Evolutionary conservation across 495 filamentous ascomycete genomes (phyloP).

Genomic region (Daldinia grandis): DNA sequence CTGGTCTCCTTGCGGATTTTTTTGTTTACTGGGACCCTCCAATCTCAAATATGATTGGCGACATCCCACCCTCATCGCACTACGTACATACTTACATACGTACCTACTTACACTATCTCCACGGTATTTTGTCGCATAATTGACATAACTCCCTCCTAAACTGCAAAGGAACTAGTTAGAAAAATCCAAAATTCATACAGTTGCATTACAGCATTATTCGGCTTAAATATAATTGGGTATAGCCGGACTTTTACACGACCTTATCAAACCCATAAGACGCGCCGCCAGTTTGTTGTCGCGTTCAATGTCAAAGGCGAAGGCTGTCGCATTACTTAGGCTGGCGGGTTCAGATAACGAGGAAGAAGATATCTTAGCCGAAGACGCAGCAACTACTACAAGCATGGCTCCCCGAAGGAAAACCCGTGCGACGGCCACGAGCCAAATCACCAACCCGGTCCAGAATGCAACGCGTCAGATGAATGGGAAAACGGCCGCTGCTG

Average conservation of each 20-base stretch:
- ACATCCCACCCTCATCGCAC: conserved; percentile 25
- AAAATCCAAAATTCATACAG: conserved; percentile 10
- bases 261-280: conserved; percentile 11
- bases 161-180: not conserved
- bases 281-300: conserved; percentile 7
- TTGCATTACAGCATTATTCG: conserved; percentile 16
- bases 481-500: conserved; percentile 41
- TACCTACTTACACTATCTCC: conserved; percentile 17
- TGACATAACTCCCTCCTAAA: not conserved
- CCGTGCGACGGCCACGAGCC: conserved; percentile 47
- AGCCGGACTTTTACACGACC: not conserved
- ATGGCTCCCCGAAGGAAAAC: conserved; percentile 59
- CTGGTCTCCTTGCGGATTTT: not conserved
- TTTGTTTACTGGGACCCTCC: conserved; percentile 32
- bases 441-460: conserved; percentile 50
- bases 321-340: conserved; percentile 65
- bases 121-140: conserved; percentile 17
- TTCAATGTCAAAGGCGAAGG: conserved; percentile 50
- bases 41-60: conserved; percentile 24
- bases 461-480: conserved; percentile 42
- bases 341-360: conserved; percentile 75
- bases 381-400: conserved; percentile 46
- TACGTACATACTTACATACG: too few relatives aligned
- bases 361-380: conserved; percentile 52
- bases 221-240: conserved; percentile 22